phyloP scores from a whole-genome alignment of 352 stramenopile species.

The Hyaloperonospora arabidopsidis region DNA sequence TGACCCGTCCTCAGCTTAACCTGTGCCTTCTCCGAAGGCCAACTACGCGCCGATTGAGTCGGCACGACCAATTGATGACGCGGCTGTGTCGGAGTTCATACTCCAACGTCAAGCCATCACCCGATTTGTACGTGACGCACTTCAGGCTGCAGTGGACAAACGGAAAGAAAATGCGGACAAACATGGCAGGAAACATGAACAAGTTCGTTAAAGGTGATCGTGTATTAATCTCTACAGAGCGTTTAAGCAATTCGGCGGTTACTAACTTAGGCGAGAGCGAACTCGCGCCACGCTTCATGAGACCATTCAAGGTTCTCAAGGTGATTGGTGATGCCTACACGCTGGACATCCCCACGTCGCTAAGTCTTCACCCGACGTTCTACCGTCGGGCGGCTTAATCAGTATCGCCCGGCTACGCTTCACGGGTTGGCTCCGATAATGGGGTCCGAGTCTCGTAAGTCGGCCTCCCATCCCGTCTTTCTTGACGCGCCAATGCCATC shows the following conservation, averaged over 20 bases:
- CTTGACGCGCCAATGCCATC: no score
- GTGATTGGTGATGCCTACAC: background rate
- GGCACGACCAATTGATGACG: background rate
- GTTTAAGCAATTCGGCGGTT: background rate
- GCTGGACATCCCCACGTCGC: background rate
- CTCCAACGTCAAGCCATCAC: background rate
- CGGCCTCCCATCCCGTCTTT: no score
- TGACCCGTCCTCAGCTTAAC: background rate
- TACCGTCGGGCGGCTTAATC: background rate
- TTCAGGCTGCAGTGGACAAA: background rate
- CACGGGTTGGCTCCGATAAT: no score
- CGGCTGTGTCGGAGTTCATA: background rate
- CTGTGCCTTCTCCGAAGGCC: background rate
- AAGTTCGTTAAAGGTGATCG: background rate
- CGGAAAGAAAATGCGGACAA: constrained; percentile 3
- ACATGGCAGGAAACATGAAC: background rate
- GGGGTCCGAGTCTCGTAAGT: no score
- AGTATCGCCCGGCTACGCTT: background rate
- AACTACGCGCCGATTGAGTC: background rate
- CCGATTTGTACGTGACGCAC: background rate
- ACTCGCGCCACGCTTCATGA: background rate
- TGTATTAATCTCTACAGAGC: background rate
- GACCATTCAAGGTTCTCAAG: background rate
- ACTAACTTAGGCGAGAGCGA: background rate
- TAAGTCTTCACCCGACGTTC: background rate